These are phyloP conservation scores for Fistulinella prunicolor DNA, from an alignment of 768 basidiomycete species.

Conservation along the genomic window DNA sequence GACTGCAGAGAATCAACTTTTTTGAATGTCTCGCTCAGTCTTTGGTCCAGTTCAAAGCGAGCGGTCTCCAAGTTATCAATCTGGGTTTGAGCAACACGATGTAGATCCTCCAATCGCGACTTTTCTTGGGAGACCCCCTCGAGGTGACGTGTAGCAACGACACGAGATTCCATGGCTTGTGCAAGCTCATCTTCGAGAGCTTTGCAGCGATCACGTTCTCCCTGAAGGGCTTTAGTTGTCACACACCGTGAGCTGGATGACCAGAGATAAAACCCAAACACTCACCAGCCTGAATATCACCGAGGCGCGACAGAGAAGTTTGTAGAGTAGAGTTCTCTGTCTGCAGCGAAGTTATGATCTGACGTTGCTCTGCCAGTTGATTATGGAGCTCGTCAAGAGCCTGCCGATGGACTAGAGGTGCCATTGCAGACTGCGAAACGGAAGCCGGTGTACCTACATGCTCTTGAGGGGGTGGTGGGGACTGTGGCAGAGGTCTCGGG, in stretches of 20 bases:
- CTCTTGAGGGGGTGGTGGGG: slow-evolving; percentile 16
- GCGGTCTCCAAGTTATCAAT: slow-evolving; percentile 15
- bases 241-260: not conserved
- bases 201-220: slow-evolving; percentile 17
- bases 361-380: slow-evolving; percentile 19
- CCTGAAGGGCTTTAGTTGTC: slow-evolving; percentile 15
- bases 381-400: slow-evolving; percentile 11
- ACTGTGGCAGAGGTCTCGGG: slow-evolving; percentile 14
- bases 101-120: slow-evolving; percentile 18
- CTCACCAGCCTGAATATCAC: slow-evolving; percentile 34
- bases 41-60: slow-evolving; percentile 11
- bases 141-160: slow-evolving; percentile 6
- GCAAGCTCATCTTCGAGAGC: slow-evolving; percentile 23
- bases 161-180: slow-evolving; percentile 11
- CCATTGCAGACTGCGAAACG: not conserved
- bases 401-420: slow-evolving; percentile 1
- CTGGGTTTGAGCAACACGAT: slow-evolving; percentile 11
- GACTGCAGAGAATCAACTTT: slow-evolving; percentile 17
- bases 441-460: slow-evolving; percentile 8
- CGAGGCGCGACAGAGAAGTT: slow-evolving; percentile 25
- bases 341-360: slow-evolving; percentile 19
- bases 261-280: not conserved
- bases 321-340: slow-evolving; percentile 28
- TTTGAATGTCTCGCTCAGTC: slow-evolving; percentile 4
- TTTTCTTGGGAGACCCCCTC: slow-evolving; percentile 25